Evolutionary conservation across 2,329 filamentous ascomycete genomes (phyloP).

Genomic region (Sphaerulina populicola): DNA sequence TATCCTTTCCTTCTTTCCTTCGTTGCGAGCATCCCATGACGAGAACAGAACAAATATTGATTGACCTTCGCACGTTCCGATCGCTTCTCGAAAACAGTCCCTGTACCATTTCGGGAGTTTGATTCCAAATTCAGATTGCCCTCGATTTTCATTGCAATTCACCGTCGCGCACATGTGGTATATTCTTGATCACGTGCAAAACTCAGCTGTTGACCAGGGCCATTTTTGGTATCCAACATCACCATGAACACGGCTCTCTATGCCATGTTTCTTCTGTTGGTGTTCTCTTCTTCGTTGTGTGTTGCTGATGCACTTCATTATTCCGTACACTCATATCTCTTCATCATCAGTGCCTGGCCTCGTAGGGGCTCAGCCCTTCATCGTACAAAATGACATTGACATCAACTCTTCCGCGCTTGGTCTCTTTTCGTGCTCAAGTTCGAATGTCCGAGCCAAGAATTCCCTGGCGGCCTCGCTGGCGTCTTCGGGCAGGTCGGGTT

Average conservation of each 20-base stretch:
- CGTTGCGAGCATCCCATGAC: neutral
- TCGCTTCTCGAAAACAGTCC: neutral
- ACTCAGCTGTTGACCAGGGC: neutral
- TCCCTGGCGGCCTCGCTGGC: constrained; percentile 74
- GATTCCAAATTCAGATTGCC: too few species aligned
- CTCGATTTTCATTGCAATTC: neutral
- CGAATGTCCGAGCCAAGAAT: constrained; percentile 84
- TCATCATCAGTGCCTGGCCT: neutral
- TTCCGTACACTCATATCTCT: neutral
- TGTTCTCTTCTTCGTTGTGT: neutral
- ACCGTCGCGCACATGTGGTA: neutral
- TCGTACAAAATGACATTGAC: constrained; percentile 59
- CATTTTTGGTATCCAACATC: neutral
- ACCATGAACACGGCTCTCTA: neutral
- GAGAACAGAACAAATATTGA: neutral
- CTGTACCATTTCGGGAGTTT: neutral
- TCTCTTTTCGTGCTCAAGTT: constrained; percentile 86
- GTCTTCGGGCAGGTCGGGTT: constrained; percentile 78
- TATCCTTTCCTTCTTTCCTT: neutral
- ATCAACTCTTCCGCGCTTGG: constrained; percentile 88
- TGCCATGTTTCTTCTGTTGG: neutral
- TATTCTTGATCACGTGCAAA: neutral
- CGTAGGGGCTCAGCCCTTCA: constrained; percentile 17
- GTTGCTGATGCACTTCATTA: neutral
- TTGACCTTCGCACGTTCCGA: neutral